Percentiles rank a stretch among this genome's conserved stretches.
phyloP scores from a whole-genome alignment of 768 basidiomycete species.

The Leccinum sublutescens region DNA sequence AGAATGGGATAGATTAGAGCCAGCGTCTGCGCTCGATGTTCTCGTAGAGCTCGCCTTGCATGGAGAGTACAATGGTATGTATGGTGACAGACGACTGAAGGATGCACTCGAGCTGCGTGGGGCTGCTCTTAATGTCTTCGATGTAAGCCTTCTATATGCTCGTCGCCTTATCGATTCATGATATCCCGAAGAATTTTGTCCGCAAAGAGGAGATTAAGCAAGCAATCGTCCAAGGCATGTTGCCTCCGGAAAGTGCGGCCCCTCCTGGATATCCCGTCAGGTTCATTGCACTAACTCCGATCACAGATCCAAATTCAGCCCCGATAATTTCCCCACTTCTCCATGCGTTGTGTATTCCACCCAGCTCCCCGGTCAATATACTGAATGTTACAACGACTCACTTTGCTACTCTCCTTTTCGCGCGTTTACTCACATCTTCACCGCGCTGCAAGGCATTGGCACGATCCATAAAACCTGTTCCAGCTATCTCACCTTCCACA shows the following conservation, averaged over 20 bases:
- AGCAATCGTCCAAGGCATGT: conserved; percentile 71
- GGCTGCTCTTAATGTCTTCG: conserved; percentile 79
- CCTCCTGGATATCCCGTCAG: neutral
- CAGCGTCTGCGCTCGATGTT: conserved; percentile 76
- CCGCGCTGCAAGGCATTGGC: conserved; percentile 62
- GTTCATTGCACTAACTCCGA: neutral
- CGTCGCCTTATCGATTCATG: neutral
- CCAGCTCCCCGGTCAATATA: conserved; percentile 57
- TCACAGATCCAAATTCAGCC: conserved; percentile 30
- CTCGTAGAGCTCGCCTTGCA: conserved; percentile 81
- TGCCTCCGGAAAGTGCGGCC: conserved; percentile 52
- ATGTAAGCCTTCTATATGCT: conserved; percentile 48
- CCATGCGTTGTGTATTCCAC: conserved; percentile 62
- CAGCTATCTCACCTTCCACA: conserved; percentile 30
- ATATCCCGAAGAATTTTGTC: conserved; percentile 61
- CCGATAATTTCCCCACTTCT: conserved; percentile 65
- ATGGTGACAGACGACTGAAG: conserved; percentile 54
- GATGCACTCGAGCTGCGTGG: conserved; percentile 74
- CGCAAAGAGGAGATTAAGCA: conserved; percentile 68
- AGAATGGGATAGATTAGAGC: conserved; percentile 88
- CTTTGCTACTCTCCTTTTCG: conserved; percentile 74
- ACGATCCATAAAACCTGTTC: conserved; percentile 58
- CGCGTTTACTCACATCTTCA: conserved; percentile 73
- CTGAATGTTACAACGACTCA: conserved; percentile 63
- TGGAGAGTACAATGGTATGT: conserved; percentile 80